phyloP scores from a whole-genome alignment of 164 flowering plant genomes.

The Umbilicus rupestris region DNA sequence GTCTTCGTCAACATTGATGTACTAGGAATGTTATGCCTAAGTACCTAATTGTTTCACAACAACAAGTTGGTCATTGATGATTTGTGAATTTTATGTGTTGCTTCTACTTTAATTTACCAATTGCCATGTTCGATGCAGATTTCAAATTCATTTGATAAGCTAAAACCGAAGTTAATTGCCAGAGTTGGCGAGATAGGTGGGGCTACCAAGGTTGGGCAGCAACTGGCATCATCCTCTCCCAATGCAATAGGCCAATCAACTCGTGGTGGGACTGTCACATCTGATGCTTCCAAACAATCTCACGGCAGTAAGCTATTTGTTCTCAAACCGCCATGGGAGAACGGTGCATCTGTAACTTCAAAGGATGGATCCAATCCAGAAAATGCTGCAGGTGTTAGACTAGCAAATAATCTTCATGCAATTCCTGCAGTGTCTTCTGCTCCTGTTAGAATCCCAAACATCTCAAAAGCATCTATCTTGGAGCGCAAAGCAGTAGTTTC shows the following conservation, averaged over 20 bases:
- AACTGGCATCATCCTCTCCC: constrained; percentile 35
- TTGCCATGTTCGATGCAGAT: constrained; percentile 21
- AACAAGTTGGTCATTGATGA: background rate
- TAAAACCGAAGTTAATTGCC: constrained; percentile 41
- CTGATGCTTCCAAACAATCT: constrained; percentile 47
- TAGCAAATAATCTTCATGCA: background rate
- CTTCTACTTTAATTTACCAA: background rate
- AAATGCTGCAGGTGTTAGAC: constrained; percentile 15
- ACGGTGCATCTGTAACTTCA: constrained; percentile 32
- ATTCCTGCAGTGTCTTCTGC: constrained; percentile 28
- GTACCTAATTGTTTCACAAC: too few species aligned
- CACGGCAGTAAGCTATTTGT: constrained; percentile 61
- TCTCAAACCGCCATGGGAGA: constrained; percentile 65
- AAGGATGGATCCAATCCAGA: constrained; percentile 48
- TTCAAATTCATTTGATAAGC: constrained; percentile 51
- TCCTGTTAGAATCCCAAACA: constrained; percentile 27
- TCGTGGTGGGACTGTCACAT: constrained; percentile 34
- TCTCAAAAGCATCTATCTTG: constrained; percentile 24
- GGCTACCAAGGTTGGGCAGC: constrained; percentile 41
- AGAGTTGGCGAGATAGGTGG: constrained; percentile 36
- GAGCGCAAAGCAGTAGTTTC: constrained; percentile 39
- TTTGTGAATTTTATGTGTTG: background rate
- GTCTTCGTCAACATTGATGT: too few species aligned
- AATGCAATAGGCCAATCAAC: constrained; percentile 32
- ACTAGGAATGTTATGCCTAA: too few species aligned